Base-by-base conservation (phyloP, 2,329 filamentous ascomycete genomes). In the Diaporthe vexans region DNA sequence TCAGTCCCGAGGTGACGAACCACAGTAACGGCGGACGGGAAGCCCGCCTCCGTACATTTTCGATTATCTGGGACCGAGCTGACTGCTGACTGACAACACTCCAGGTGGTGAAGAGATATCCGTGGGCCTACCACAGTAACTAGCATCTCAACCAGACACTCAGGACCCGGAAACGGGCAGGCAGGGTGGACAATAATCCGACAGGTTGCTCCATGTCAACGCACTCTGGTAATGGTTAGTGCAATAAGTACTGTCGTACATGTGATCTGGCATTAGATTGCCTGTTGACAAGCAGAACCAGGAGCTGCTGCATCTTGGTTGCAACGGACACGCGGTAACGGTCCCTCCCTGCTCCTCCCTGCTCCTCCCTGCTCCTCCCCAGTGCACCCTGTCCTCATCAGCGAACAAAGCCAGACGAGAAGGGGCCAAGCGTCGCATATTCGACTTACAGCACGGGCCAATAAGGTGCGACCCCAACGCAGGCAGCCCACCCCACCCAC, bases 251-350 rank as follows among this genome's bases (percentile, higher is more conserved):
- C 52, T 33, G 46, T 40, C 26, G 63, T 54, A 68, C 63, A 68
- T 68, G 63, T 68, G 63, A 68, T 54, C 48, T 54, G 63, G n/a
- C 15, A 24, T 68, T 68, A 68, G 33, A 68, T 68, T 68, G 63
- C 63, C 21, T 26, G n/a, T 52, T 33, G 48, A 54, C 48, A 54
- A 21, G 63, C 63, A 67, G 40, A 26, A 24, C 29, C 63, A 68
- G 48, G 21, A 40, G 33, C 8, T 9, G 48, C n/a, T 26, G 33
- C 63, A 54, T 68, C 63, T 40, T 54, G 63, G 63, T 54, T 54
- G 48, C 63, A 68, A 54, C 63, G 7, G n/a, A 67, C 24, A 46
- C 58, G 19, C 35, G n/a, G 58, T 46, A 21, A 33, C 26, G 33
- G 19, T 24, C 26, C 29, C 61, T 51, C 46, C 46, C 21, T 51